Percentiles rank a stretch among this genome's conserved stretches.
Evolutionary conservation across 495 filamentous ascomycete species (phyloP).

Genomic region (Staphylotrichum tortipilum): DNA sequence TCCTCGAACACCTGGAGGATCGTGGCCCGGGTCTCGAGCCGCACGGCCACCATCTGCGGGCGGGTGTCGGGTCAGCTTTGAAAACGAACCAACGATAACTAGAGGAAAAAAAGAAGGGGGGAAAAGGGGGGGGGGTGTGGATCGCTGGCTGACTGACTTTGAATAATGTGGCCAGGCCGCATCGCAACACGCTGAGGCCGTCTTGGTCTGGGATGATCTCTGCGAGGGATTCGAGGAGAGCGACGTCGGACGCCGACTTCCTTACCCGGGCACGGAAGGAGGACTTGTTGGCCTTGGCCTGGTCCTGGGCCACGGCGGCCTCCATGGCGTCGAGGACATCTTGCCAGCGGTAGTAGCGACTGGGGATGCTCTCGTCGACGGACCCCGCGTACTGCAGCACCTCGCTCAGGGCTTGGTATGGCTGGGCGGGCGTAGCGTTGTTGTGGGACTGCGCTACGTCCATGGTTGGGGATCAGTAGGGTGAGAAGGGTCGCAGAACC

Average conservation of each 20-base stretch:
- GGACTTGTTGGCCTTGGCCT: background rate
- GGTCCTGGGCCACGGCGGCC: background rate
- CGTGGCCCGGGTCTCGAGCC: background rate
- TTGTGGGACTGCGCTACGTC: too few relatives aligned
- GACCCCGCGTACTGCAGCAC: background rate
- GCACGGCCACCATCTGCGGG: background rate
- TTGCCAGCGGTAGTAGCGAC: background rate
- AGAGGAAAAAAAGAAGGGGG: background rate
- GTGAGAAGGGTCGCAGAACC: too few relatives aligned
- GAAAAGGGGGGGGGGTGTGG: too few relatives aligned
- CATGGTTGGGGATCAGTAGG: too few relatives aligned
- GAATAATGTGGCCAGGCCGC: background rate
- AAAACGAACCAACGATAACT: too few relatives aligned
- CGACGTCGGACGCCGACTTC: background rate
- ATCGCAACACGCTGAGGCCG: background rate
- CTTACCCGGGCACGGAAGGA: background rate
- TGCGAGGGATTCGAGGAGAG: background rate
- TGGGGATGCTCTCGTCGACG: background rate
- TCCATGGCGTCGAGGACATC: background rate
- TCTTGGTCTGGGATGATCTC: background rate
- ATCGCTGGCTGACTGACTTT: too few relatives aligned
- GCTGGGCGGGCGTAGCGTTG: too few relatives aligned
- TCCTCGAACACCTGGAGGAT: background rate
- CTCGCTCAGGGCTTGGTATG: background rate
- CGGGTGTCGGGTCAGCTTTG: background rate